Base-by-base conservation (phyloP, 768 basidiomycete species). In the Postia placenta region DNA sequence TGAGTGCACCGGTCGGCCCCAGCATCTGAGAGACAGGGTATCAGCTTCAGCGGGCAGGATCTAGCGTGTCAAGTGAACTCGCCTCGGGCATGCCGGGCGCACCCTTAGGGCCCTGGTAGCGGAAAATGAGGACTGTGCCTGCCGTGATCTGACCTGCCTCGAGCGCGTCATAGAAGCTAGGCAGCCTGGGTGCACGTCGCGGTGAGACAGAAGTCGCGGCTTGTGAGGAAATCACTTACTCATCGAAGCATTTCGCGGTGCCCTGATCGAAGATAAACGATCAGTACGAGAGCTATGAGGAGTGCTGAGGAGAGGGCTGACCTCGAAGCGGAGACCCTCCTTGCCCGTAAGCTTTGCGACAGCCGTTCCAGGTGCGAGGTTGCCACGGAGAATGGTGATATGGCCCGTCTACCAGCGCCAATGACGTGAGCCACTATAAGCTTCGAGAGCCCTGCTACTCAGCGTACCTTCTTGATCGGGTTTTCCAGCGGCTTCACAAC, bases 281-380 rank as follows among this genome's bases (percentile, higher is more conserved):
- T 24, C 40, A 37, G 26, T 26, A 42, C 49, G 24, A 20, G 33
- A 36, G 20, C 15, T 5, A 25, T 22, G 28, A 22, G 25, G n/a
- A 12, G 39, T 36, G 25, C 33, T 40, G 2, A 37, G 36, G 43
- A 15, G 28, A 28, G 11, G 42, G 45, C 52, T 50, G 40, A 86
- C 87, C 74, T 90, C 86, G 56, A 96, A 96, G 19, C 69, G 74
- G 45, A 80, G 65, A 4, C 93, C 93, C 67, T 96, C 93, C 67
- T 94, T 93, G 12, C 93, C 92, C 5, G 93, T 95, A 53, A 96
- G 71, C 68, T 97, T 97, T 14, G 92, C 90, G 17, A 97, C 92
- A 24, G 91, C 85, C 1, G 84, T 83, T 42, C 78, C 87, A 0
- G 93, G 93, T 2, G 88, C 84, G 37, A 97, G 71, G 66, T 88